phyloP scores from a whole-genome alignment of 352 stramenopile species.

The Phytophthora fragariae region DNA sequence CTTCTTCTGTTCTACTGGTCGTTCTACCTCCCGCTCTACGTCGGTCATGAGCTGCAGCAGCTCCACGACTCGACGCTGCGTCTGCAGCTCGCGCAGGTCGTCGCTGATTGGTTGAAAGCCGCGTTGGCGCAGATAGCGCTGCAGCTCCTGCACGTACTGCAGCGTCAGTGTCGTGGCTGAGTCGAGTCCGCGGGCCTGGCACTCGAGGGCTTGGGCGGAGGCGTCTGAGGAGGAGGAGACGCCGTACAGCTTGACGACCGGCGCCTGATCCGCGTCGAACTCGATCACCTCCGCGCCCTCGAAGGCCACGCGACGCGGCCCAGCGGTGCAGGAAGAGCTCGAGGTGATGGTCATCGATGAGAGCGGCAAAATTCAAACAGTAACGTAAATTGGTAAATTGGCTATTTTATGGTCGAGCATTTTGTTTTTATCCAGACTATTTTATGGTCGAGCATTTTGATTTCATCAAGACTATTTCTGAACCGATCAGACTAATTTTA shows the following conservation, averaged over 20 bases:
- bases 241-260: slow-evolving; percentile 45
- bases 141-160: slow-evolving; percentile 52
- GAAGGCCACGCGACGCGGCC: slow-evolving; percentile 52
- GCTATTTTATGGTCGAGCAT: too few species aligned
- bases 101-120: slow-evolving; percentile 50
- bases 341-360: neutral
- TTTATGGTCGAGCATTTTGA: too few species aligned
- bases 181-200: slow-evolving; percentile 45
- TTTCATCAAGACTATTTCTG: too few species aligned
- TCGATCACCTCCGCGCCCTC: slow-evolving; percentile 64
- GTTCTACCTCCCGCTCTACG: too few species aligned
- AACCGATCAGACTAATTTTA: too few species aligned
- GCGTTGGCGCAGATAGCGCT: slow-evolving; percentile 28
- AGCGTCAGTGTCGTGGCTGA: neutral
- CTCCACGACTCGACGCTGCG: slow-evolving; percentile 54
- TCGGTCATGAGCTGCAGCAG: slow-evolving; percentile 38
- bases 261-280: slow-evolving; percentile 55
- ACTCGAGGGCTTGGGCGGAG: slow-evolving; percentile 46
- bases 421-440: too few species aligned
- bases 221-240: neutral
- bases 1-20: slow-evolving; percentile 5
- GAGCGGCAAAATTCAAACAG: too few species aligned
- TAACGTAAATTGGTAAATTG: too few species aligned
- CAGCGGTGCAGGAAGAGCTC: neutral
- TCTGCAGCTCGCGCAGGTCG: slow-evolving; percentile 39